Conservation (phyloP, 2,329 filamentous ascomycete genomes). For the Cercospora sp. region DNA sequence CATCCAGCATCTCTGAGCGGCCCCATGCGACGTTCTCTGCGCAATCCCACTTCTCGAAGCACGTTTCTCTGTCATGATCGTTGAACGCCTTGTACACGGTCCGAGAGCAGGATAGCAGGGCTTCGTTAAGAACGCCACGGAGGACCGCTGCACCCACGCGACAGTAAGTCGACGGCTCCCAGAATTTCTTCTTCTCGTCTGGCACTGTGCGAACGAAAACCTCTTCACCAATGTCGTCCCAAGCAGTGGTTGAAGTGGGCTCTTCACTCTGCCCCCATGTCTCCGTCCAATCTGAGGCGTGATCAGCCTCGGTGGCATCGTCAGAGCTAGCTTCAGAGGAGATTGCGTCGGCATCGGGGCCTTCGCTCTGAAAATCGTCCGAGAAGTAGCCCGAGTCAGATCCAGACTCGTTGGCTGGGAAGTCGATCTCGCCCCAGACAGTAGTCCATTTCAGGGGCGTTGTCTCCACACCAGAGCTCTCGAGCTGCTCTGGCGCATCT, state of each 20-base stretch:
- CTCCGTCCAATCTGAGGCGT: not conserved
- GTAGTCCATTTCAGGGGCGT: too few relatives aligned
- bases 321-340: slow-evolving; percentile 5
- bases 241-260: not conserved
- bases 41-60: slow-evolving; percentile 5
- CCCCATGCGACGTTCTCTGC: not conserved
- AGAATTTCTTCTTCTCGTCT: not conserved
- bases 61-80: not conserved
- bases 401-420: not conserved
- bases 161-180: not conserved
- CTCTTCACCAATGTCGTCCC: not conserved
- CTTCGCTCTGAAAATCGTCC: not conserved
- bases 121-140: not conserved
- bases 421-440: not conserved
- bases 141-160: not conserved
- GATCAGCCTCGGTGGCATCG: not conserved
- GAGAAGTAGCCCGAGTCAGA: not conserved
- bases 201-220: not conserved
- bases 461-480: not conserved
- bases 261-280: not conserved
- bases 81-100: not conserved
- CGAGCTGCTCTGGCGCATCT: not conserved
- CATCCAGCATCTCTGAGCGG: not conserved
- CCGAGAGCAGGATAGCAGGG: not conserved
- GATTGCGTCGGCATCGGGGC: not conserved